Conservation (phyloP, 805 yeast genomes). For the Pichia paraexigua region DNA sequence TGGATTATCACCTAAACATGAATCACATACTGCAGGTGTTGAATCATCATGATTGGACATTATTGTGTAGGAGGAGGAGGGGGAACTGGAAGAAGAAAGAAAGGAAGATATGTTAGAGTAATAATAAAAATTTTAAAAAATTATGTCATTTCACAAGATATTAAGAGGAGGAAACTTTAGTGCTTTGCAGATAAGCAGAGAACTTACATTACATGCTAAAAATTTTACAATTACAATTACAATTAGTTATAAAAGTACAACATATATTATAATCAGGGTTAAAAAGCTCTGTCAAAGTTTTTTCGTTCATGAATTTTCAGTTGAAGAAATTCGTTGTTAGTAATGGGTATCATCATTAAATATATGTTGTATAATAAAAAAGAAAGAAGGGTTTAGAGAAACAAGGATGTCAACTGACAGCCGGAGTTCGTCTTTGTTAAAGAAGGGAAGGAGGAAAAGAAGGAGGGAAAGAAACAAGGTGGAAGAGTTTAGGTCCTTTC, state of each 20-base stretch:
- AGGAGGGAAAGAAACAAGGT: background rate
- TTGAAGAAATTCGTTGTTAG: constrained; percentile 32
- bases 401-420: background rate
- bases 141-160: too few relatives aligned
- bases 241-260: background rate
- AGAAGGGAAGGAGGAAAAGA: too few relatives aligned
- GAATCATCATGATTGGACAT: constrained; percentile 13
- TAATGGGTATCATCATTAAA: constrained; percentile 21
- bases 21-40: constrained; percentile 60
- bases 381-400: too few relatives aligned
- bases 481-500: background rate
- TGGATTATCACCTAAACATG: constrained; percentile 62
- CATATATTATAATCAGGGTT: constrained; percentile 26
- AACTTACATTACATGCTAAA: too few relatives aligned
- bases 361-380: background rate
- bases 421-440: background rate
- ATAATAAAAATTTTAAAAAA: too few relatives aligned
- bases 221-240: too few relatives aligned
- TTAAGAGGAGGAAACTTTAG: too few relatives aligned
- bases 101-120: background rate
- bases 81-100: too few relatives aligned
- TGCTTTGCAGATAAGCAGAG: too few relatives aligned
- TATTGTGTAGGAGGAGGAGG: too few relatives aligned
- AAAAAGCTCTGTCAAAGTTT: constrained; percentile 33
- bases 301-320: constrained; percentile 27